phyloP scores from a whole-genome alignment of 148 eudicot genomes.

The Amaranthus palmeri region DNA sequence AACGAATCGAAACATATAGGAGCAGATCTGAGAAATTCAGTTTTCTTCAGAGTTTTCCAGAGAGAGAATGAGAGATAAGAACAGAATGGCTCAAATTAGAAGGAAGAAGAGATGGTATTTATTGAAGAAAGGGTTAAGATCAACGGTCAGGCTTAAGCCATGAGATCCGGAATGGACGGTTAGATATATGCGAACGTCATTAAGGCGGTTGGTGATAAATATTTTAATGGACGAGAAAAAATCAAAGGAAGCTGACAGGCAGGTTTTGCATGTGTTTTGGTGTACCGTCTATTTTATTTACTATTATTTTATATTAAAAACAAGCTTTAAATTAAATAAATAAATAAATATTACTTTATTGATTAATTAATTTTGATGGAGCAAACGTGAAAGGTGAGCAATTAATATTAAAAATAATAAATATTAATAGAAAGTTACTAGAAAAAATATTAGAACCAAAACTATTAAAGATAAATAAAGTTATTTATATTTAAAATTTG shows the following conservation, averaged over 20 bases:
- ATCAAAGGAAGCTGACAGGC: slow-evolving; percentile 8
- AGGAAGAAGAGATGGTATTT: slow-evolving; percentile 10
- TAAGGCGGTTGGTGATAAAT: slow-evolving; percentile 18
- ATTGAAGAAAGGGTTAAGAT: neutral
- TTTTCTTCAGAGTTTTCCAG: neutral
- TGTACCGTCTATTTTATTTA: neutral
- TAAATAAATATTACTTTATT: too few species aligned
- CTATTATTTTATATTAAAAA: too few species aligned
- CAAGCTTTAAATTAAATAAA: too few species aligned
- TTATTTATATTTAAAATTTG: too few species aligned
- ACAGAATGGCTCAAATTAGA: neutral
- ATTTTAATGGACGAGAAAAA: slow-evolving; percentile 21
- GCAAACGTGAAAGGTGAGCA: too few species aligned
- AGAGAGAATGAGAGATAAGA: neutral
- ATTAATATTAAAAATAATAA: too few species aligned
- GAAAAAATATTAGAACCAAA: too few species aligned
- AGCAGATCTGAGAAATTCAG: slow-evolving; percentile 19
- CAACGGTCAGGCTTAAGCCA: slow-evolving; percentile 16
- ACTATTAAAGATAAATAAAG: too few species aligned
- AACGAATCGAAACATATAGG: neutral
- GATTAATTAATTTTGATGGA: too few species aligned
- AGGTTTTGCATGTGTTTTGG: slow-evolving; percentile 1
- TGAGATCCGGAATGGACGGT: slow-evolving; percentile 17
- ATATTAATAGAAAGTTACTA: too few species aligned
- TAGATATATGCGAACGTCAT: neutral